Percentiles rank a stretch among this genome's conserved stretches.
These are phyloP conservation scores for Zygnema circumcarinatum DNA, from an alignment of 139 green algal genomes.

Conservation along the genomic window DNA sequence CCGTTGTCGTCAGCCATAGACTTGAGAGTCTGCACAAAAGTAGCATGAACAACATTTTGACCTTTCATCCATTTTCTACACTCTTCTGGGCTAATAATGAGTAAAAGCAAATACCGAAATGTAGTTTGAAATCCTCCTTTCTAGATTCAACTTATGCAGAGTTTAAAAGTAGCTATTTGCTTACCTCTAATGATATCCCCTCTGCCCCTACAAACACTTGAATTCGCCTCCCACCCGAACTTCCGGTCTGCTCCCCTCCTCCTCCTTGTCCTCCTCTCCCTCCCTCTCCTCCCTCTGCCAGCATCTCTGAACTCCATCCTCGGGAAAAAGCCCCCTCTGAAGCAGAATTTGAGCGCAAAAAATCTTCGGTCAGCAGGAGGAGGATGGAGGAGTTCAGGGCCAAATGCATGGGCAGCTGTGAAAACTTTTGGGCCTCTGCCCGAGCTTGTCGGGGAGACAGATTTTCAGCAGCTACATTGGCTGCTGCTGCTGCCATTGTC, in stretches of 20 bases:
- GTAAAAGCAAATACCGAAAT: too few relatives aligned
- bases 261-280: background rate
- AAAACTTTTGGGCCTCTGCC: slow-evolving; percentile 42
- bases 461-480: slow-evolving; percentile 22
- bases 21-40: slow-evolving; percentile 38
- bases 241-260: background rate
- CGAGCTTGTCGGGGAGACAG: slow-evolving; percentile 35
- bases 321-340: background rate
- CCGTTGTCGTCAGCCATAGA: slow-evolving; percentile 53
- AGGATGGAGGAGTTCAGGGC: slow-evolving; percentile 45
- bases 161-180: too few relatives aligned
- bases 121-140: too few relatives aligned
- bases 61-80: too few relatives aligned
- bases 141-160: too few relatives aligned
- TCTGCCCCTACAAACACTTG: background rate
- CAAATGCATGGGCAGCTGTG: slow-evolving; percentile 36
- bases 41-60: slow-evolving; percentile 15
- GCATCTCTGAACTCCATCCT: background rate
- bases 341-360: slow-evolving; percentile 35
- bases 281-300: background rate
- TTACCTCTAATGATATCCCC: background rate
- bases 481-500: slow-evolving; percentile 31
- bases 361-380: slow-evolving; percentile 56
- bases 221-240: background rate
- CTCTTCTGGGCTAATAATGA: too few relatives aligned